Base-by-base conservation (phyloP, 192 early-diverging fungal genomes). In the Coemansia sp. region DNA sequence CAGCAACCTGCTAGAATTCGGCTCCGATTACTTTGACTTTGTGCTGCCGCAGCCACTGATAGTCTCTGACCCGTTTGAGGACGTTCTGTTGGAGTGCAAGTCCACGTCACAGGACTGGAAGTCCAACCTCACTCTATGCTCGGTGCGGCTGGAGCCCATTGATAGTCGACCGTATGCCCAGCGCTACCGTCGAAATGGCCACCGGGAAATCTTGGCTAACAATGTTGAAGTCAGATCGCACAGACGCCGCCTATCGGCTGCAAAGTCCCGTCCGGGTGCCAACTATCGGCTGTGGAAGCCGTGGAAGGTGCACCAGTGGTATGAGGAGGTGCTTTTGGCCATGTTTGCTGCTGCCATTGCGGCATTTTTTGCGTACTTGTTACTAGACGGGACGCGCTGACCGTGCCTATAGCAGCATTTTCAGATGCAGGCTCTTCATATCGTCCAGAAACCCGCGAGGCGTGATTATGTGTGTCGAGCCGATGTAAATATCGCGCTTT, bases 401-500 rank as follows among this genome's bases (percentile, higher is more conserved):
- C 1, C 10, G 2, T n/a, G 0, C 25, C 42, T 46, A 57, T 17
- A 21, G 21, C 5, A 32, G 62, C 69, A 65, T 58, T 28, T 52
- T 50, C 44, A 64, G 58, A 30, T 70, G 63, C 32, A 79, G 53
- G 42, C 67, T 53, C 40, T 69, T 70, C 50, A 80, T 48, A 19
- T 75, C 61, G 29, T 71, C 60, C 20, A 80, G 25, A 30, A 75
- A 80, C 7, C 64, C 73, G 5, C 64, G 64, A 0, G 78, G 78
- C 42, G 72, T 80, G 46, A 72, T 67, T 9, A 75, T 55, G 43
- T 80, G 78, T 14, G 78, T 80, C 10, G 72, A 71, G 12, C 75
- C 78, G 15, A 80, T 70, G 56, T 69, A 80, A 2, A 80, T 58
- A 3, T 80, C 61, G 27, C 67, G 65, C 2, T 62, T 63, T 40